These are phyloP conservation scores for Microbotryum lychnidis-dioicae DNA, from an alignment of 1,284 basidiomycete genomes.

Conservation along the genomic window DNA sequence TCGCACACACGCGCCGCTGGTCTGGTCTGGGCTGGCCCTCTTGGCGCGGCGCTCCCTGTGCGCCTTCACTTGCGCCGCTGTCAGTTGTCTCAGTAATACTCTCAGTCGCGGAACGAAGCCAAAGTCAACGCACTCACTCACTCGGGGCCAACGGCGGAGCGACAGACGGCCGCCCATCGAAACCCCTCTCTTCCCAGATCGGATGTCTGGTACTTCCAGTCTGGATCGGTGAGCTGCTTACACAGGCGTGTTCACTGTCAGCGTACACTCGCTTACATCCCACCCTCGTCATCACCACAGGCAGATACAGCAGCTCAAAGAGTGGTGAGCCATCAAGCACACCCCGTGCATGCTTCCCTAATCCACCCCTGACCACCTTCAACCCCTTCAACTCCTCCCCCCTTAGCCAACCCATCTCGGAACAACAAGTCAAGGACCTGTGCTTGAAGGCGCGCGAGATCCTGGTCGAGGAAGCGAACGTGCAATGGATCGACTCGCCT, in stretches of 20 bases:
- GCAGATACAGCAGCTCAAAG: conserved; percentile 60
- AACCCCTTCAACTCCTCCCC: neutral
- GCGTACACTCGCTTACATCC: too few species aligned
- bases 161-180: too few species aligned
- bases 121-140: too few species aligned
- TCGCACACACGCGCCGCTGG: too few species aligned
- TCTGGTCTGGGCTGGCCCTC: too few species aligned
- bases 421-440: conserved; percentile 82
- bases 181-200: too few species aligned
- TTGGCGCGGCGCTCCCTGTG: too few species aligned
- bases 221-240: conserved; percentile 17
- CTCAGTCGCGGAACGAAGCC: too few species aligned
- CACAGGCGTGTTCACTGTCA: too few species aligned
- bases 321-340: conserved; percentile 46
- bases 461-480: conserved; percentile 87
- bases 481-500: conserved; percentile 90
- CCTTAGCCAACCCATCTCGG: conserved; percentile 67
- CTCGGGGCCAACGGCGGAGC: too few species aligned
- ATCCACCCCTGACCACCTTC: neutral
- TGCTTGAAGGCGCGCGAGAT: conserved; percentile 95
- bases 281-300: conserved; percentile 10
- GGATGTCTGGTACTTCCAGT: conserved; percentile 12
- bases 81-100: too few species aligned
- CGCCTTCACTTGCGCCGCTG: too few species aligned
- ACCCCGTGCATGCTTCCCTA: neutral